These are phyloP conservation scores for Candida patagonica DNA, from an alignment of 805 yeast genomes.

Conservation along the genomic window DNA sequence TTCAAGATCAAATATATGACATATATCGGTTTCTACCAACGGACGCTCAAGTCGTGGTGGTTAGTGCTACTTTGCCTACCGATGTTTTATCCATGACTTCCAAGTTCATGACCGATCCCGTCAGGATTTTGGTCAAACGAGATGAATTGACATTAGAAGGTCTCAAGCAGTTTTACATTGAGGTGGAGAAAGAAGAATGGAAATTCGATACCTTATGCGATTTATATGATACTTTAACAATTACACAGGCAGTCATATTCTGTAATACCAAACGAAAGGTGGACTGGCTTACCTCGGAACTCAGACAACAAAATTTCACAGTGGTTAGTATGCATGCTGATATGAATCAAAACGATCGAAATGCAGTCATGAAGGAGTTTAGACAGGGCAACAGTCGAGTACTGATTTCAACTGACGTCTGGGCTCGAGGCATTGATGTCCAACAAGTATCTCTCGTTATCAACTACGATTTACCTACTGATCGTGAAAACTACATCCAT, in stretches of 20 bases:
- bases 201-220: constrained; percentile 93
- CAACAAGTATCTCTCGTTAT: constrained; percentile 94
- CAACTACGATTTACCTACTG: constrained; percentile 85
- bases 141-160: constrained; percentile 96
- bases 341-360: constrained; percentile 89
- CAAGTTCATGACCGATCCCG: constrained; percentile 92
- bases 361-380: constrained; percentile 90
- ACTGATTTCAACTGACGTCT: constrained; percentile 85
- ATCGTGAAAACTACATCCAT: constrained; percentile 90
- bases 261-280: constrained; percentile 95
- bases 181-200: constrained; percentile 89
- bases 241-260: constrained; percentile 95
- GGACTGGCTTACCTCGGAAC: constrained; percentile 71
- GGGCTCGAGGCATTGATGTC: constrained; percentile 97
- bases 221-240: constrained; percentile 87
- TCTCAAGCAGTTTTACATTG: constrained; percentile 83
- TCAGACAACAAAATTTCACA: constrained; percentile 74
- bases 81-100: constrained; percentile 86
- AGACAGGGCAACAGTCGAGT: constrained; percentile 91
- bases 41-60: constrained; percentile 86
- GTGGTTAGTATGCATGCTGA: constrained; percentile 96
- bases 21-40: constrained; percentile 83
- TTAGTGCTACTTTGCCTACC: constrained; percentile 89
- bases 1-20: constrained; percentile 92
- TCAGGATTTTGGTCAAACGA: constrained; percentile 86